Percentiles rank a stretch among this genome's conserved stretches.
Conservation (phyloP, 2,329 filamentous ascomycete genomes). For the Hymenotorrendiella dingleyae region DNA sequence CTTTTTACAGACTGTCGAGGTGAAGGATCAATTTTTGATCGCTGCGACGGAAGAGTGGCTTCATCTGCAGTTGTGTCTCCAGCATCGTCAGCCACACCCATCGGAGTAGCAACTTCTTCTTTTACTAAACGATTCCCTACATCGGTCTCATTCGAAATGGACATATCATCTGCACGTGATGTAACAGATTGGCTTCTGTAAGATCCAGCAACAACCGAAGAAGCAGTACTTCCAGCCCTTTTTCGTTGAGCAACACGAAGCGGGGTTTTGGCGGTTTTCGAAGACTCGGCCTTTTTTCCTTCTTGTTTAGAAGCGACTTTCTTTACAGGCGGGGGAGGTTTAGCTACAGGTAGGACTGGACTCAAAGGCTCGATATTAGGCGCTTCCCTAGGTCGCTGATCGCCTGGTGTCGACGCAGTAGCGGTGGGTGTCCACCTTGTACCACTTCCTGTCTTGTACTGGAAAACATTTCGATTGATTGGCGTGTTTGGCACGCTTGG, state of each 20-base stretch:
- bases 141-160: too few species aligned
- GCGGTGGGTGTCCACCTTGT: slow-evolving; percentile 55
- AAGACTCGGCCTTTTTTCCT: slow-evolving; percentile 5
- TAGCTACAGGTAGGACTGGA: slow-evolving; percentile 40
- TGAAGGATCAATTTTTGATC: slow-evolving; percentile 20
- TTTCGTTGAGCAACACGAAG: slow-evolving; percentile 13
- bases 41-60: slow-evolving; percentile 29
- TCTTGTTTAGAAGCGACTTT: slow-evolving; percentile 11
- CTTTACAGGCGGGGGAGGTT: slow-evolving; percentile 25
- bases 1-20: slow-evolving; percentile 44
- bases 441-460: slow-evolving; percentile 33
- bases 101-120: slow-evolving; percentile 52
- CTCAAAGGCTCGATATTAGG: slow-evolving; percentile 55
- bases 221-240: slow-evolving; percentile 25
- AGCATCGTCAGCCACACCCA: slow-evolving; percentile 46
- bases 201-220: slow-evolving; percentile 28
- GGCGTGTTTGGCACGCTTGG: slow-evolving; percentile 25
- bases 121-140: too few species aligned
- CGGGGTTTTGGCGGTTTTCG: slow-evolving; percentile 10
- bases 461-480: slow-evolving; percentile 10
- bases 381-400: slow-evolving; percentile 39
- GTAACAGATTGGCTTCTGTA: slow-evolving; percentile 38
- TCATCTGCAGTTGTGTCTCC: slow-evolving; percentile 54
- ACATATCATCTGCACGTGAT: slow-evolving; percentile 42
- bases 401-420: slow-evolving; percentile 51